These are phyloP conservation scores for Pleurotus giganteus DNA, from an alignment of 768 basidiomycete species.

Conservation along the genomic window DNA sequence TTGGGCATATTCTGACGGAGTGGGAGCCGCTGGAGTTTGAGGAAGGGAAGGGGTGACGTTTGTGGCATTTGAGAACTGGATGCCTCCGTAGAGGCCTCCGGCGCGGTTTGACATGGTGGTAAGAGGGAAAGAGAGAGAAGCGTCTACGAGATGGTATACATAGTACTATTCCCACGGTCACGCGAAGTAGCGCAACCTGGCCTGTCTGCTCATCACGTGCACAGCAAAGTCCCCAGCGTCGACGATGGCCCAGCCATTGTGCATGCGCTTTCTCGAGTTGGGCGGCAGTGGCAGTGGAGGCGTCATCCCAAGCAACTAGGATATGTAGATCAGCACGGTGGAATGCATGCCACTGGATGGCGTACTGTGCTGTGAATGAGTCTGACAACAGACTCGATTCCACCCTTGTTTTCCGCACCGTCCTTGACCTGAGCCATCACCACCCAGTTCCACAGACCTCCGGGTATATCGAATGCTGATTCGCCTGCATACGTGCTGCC, in stretches of 20 bases:
- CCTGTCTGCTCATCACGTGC: slow-evolving; percentile 67
- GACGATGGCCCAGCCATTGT: slow-evolving; percentile 82
- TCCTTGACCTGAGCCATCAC: slow-evolving; percentile 82
- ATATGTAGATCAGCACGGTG: not conserved
- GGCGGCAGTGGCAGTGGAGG: slow-evolving; percentile 63
- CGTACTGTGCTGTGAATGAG: slow-evolving; percentile 68
- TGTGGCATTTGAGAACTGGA: slow-evolving; percentile 75
- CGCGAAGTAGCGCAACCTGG: slow-evolving; percentile 66
- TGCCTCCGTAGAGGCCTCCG: slow-evolving; percentile 84
- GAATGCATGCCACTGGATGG: not conserved
- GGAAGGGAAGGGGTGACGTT: slow-evolving; percentile 46
- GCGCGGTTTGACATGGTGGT: slow-evolving; percentile 71
- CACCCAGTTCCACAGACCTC: slow-evolving; percentile 76
- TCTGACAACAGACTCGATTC: slow-evolving; percentile 72
- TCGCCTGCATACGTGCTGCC: slow-evolving; percentile 70
- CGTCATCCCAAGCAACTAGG: slow-evolving; percentile 53
- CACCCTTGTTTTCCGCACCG: slow-evolving; percentile 77
- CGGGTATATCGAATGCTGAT: slow-evolving; percentile 47
- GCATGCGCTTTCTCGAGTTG: slow-evolving; percentile 57
- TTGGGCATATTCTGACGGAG: slow-evolving; percentile 17
- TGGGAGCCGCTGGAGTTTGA: slow-evolving; percentile 20
- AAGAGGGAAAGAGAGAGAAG: not conserved
- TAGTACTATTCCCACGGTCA: slow-evolving; percentile 10
- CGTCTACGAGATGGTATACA: slow-evolving; percentile 14
- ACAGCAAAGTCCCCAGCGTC: slow-evolving; percentile 81